Base-by-base conservation (phyloP, 192 early-diverging fungal species). In the Dissophora globulifera region DNA sequence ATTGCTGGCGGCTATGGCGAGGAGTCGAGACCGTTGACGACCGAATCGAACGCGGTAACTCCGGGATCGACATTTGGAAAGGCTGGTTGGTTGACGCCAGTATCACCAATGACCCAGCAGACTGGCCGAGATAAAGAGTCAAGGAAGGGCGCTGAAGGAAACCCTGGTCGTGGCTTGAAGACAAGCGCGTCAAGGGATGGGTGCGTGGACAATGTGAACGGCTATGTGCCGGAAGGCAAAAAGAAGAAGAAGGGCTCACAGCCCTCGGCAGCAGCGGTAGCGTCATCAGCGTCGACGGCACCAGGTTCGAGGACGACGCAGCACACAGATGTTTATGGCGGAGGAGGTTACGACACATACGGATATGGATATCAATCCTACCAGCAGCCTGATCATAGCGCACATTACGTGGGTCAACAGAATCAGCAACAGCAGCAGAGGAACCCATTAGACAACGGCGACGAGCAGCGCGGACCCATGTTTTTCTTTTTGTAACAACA, bases 281-380 rank as follows among this genome's bases (percentile, higher is more conserved):
- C 62, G 40, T 17, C 48, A 48, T 1, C 51, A 49, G 43, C 50
- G 47, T 13, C 17, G 17, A 25, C 56, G 10, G 43, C 15, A 41
- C 6, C 31, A 16, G 25, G n/a, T 9, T 5, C 19, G 1, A 33
- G 20, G 27, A 52, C 15, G 31, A 43, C 59, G 30, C 4, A 53
- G 41, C 51, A 58, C 54, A 46, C n/a, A 31, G 53, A 27, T 56
- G 32, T 26, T 6, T 19, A 57, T 50, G 12, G 23, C 7, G 25
- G 23, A 23, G 41, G 48, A 13, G 41, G 35, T 16, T 69, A 59
- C 40, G 57, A 60, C 25, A 64, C 61, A 0, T 67, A 67, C 62
- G 72, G 72, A 13, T 76, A 61, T 61, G 72, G 72, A 16, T 76
- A 76, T 32, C 72, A 76, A 10, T 76, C 72, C 1, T 76, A 76